A percentile compares a stretch with the other conserved stretches of the same genome.
Conservation (phyloP, 2,329 filamentous ascomycete genomes). For the Colletotrichum sublineola region DNA sequence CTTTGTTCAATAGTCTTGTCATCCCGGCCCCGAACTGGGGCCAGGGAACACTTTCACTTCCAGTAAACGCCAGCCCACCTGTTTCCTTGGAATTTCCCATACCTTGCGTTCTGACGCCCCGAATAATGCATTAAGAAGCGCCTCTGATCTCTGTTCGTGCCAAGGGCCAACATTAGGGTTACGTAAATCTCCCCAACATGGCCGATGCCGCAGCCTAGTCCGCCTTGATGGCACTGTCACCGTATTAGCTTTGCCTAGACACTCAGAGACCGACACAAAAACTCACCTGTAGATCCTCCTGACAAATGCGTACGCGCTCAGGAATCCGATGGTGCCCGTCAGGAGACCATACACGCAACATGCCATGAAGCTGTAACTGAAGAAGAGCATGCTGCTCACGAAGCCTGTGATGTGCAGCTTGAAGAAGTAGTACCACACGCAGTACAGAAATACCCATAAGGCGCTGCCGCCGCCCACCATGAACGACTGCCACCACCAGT, state of each 20-base stretch:
- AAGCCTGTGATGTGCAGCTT: conserved; percentile 87
- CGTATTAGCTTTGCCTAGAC: conserved; percentile 31
- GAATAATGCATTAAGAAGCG: conserved; percentile 35
- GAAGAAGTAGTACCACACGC: conserved; percentile 85
- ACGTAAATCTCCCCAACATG: conserved; percentile 7
- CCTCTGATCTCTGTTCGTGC: conserved; percentile 8
- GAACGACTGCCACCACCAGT: conserved; percentile 96
- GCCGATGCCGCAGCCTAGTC: conserved; percentile 52
- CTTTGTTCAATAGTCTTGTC: conserved; percentile 21
- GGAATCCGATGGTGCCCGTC: conserved; percentile 86
- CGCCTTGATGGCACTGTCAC: conserved; percentile 63
- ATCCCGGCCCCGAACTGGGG: conserved; percentile 3
- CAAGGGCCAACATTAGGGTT: conserved; percentile 10
- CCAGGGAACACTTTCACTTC: conserved; percentile 5
- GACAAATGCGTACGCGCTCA: conserved; percentile 87
- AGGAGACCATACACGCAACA: conserved; percentile 85
- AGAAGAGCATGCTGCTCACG: conserved; percentile 84
- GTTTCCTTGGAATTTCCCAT: conserved; percentile 17
- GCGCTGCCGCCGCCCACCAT: conserved; percentile 81
- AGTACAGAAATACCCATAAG: conserved; percentile 86
- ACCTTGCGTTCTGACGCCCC: conserved; percentile 16
- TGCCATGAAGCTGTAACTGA: conserved; percentile 85
- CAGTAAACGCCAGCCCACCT: conserved; percentile 29
- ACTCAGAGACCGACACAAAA: background rate
- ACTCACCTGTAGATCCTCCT: conserved; percentile 83